Percentiles rank a stretch among this genome's conserved stretches.
These are phyloP conservation scores for Flaveria trinervia DNA, from an alignment of 129 eudicot genomes.

Conservation along the genomic window DNA sequence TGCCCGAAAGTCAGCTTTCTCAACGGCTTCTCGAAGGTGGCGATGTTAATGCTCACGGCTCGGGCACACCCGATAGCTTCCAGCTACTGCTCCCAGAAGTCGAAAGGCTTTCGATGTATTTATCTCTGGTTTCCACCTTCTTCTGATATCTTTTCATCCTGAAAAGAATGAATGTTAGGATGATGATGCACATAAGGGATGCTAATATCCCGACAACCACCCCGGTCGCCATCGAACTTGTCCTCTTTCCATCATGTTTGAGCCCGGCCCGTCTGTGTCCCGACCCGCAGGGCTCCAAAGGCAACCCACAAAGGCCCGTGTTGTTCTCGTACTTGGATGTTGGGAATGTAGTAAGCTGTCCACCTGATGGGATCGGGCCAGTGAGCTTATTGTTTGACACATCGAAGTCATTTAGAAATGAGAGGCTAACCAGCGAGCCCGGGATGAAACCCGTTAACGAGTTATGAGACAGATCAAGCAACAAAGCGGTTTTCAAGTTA, in stretches of 20 bases:
- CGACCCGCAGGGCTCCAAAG: conserved; percentile 65
- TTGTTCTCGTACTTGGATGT: conserved; percentile 72
- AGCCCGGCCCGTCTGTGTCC: conserved; percentile 26
- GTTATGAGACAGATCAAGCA: conserved; percentile 79
- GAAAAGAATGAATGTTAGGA: conserved; percentile 58
- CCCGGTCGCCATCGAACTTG: conserved; percentile 48
- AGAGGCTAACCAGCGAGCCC: conserved; percentile 70
- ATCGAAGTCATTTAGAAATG: conserved; percentile 83
- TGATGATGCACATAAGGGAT: conserved; percentile 50
- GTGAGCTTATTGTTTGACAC: conserved; percentile 80
- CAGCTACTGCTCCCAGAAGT: conserved; percentile 91
- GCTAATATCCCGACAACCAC: conserved; percentile 66
- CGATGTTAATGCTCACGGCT: conserved; percentile 83
- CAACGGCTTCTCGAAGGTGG: conserved; percentile 81
- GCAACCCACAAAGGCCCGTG: conserved; percentile 80
- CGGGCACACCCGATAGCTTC: conserved; percentile 86
- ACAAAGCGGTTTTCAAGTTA: conserved; percentile 55
- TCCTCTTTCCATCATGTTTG: conserved; percentile 31
- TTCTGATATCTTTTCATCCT: conserved; percentile 47
- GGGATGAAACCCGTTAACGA: conserved; percentile 67
- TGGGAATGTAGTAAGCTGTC: conserved; percentile 87
- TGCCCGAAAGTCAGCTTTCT: conserved; percentile 79
- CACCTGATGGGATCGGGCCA: conserved; percentile 74
- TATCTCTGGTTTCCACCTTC: conserved; percentile 57
- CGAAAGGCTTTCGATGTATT: conserved; percentile 84